A percentile compares a stretch with the other conserved stretches of the same genome.
These are phyloP conservation scores for Aphanocladium album DNA, from an alignment of 2,329 filamentous ascomycete species.

Conservation along the genomic window DNA sequence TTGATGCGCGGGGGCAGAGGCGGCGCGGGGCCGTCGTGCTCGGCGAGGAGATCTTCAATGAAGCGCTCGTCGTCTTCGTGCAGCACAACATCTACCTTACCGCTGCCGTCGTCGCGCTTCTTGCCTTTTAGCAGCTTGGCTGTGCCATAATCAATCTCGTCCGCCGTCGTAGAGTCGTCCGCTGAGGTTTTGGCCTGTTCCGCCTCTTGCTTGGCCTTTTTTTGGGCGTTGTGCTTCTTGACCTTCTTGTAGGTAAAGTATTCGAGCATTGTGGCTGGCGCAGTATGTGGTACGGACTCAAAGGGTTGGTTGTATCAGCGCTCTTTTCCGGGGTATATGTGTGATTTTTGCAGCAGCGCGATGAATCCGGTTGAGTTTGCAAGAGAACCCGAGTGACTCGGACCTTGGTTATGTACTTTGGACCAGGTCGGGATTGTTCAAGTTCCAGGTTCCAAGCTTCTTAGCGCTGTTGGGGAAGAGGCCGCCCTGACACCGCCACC, in stretches of 20 bases:
- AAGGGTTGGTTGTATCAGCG: background rate
- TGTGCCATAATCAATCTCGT: constrained; percentile 46
- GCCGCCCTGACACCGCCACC: constrained; percentile 11
- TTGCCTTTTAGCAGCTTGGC: constrained; percentile 8
- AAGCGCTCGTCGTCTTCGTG: constrained; percentile 22
- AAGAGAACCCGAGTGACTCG: background rate
- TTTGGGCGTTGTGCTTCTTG: constrained; percentile 54
- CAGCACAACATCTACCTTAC: constrained; percentile 2
- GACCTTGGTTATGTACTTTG: background rate
- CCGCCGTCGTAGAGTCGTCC: constrained; percentile 21
- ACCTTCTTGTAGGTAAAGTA: constrained; percentile 59
- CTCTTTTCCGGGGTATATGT: background rate
- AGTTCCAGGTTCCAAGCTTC: background rate
- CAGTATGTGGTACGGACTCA: background rate
- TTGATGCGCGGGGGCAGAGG: constrained; percentile 51
- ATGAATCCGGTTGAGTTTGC: background rate
- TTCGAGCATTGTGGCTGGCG: constrained; percentile 49
- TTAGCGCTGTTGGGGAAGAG: constrained; percentile 12
- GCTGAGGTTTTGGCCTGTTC: constrained; percentile 21
- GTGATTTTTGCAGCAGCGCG: background rate
- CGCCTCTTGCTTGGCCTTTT: constrained; percentile 30
- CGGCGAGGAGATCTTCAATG: constrained; percentile 36
- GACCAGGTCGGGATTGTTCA: background rate
- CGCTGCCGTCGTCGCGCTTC: constrained; percentile 9
- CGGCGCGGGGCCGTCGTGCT: constrained; percentile 41